Evolutionary conservation across 2,329 filamentous ascomycete species (phyloP), one percentile per base, ranked within the genome.

Genomic region (Periconia macrospinosa): DNA sequence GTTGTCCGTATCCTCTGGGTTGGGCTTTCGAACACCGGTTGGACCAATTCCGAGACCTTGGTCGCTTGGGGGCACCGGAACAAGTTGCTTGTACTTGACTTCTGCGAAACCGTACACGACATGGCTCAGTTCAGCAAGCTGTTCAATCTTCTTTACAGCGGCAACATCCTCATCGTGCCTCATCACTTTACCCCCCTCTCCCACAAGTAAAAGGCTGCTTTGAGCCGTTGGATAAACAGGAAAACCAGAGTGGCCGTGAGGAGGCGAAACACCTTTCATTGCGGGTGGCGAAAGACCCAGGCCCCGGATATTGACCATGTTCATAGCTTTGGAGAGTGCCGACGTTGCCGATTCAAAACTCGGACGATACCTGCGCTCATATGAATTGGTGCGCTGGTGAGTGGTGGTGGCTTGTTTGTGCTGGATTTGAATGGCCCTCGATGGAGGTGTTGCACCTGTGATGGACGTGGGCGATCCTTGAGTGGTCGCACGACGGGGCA

Each of bases 31-130:
- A 44, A 72, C 76, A n/a, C 83, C 73, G 14, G 87, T 86, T 48
- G 74, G 71, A 47, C 76, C 77, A 42, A 80, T 77, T 7, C 88
- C 87, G 3, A 91, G 81, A 6, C 85, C 86, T 61, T 89, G 86
- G 46, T 90, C 86, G 60, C 83, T 84, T 1, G 93, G 94, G 1
- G 91, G 86, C 43, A 94, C 78, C 2, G 94, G 94, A 47, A 97
- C 85, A n/a, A 99, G 83, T 74, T 99, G 94, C 74, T 95, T 94
- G 76, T 95, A 97, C 75, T 99, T 99, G 69, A 99, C 93, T 76
- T 99, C 93, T 6, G 94, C 94, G 74, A 99, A 97, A 2, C 93
- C 92, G 71, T 92, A 99, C 2, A 99, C 92, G 44, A 97, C 94
- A 72, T 99, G 92, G 69, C 92, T 97, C 40, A 92, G 84, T 30